phyloP scores from a whole-genome alignment of 306 rosid species.

The Prosopis cineraria region DNA sequence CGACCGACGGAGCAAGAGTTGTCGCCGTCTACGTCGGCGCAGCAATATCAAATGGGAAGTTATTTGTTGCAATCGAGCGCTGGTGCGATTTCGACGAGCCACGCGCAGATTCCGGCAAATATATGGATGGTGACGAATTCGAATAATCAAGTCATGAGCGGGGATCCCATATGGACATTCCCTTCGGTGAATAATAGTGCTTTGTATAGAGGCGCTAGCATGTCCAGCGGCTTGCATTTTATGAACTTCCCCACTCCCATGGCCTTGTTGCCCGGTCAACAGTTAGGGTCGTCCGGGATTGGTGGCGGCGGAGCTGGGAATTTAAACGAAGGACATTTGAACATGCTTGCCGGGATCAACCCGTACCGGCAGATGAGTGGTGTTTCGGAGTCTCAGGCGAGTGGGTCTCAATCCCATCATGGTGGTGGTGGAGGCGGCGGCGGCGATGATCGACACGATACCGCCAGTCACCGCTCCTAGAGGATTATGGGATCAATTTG shows the following conservation, averaged over 20 bases:
- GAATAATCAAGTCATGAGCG: slow-evolving; percentile 74
- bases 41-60: slow-evolving; percentile 61
- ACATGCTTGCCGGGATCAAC: slow-evolving; percentile 60
- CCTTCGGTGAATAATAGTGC: slow-evolving; percentile 66
- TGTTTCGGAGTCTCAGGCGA: slow-evolving; percentile 52
- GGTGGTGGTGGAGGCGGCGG: slow-evolving; percentile 28
- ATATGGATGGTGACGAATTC: slow-evolving; percentile 79
- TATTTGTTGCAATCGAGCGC: slow-evolving; percentile 60
- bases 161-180: slow-evolving; percentile 91
- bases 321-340: slow-evolving; percentile 55
- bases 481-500: slow-evolving; percentile 24
- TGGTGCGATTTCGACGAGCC: slow-evolving; percentile 56
- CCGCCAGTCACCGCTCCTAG: slow-evolving; percentile 66
- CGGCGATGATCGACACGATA: slow-evolving; percentile 56
- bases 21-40: slow-evolving; percentile 34
- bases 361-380: slow-evolving; percentile 53
- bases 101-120: slow-evolving; percentile 65
- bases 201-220: slow-evolving; percentile 60
- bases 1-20: slow-evolving; percentile 61
- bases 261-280: slow-evolving; percentile 65
- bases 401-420: slow-evolving; percentile 68
- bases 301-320: slow-evolving; percentile 36
- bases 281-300: slow-evolving; percentile 34
- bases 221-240: slow-evolving; percentile 76
- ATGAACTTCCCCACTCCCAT: slow-evolving; percentile 76